phyloP scores from a whole-genome alignment of 768 basidiomycete genomes.

The Suillus lakei region DNA sequence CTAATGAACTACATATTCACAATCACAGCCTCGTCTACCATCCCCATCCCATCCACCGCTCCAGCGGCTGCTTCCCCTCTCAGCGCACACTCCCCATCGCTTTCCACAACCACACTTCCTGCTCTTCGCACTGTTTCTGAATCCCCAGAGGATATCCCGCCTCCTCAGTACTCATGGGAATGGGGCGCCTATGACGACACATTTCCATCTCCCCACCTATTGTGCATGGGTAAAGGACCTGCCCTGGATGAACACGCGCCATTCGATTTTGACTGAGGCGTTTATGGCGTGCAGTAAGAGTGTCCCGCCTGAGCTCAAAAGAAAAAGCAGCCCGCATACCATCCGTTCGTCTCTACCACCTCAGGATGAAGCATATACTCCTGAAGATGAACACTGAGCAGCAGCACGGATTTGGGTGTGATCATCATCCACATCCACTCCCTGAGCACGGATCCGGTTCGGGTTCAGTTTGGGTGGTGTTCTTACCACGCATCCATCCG shows the following conservation, averaged over 20 bases:
- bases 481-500: constrained; percentile 60
- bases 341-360: constrained; percentile 24
- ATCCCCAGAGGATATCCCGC: constrained; percentile 56
- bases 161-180: constrained; percentile 84
- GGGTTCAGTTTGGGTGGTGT: too few species aligned
- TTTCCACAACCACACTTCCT: constrained; percentile 37
- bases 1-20: constrained; percentile 7
- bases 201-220: constrained; percentile 39
- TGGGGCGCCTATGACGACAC: constrained; percentile 78
- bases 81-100: constrained; percentile 17
- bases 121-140: constrained; percentile 62
- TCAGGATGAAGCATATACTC: constrained; percentile 25
- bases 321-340: constrained; percentile 47
- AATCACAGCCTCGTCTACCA: not conserved
- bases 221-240: constrained; percentile 19
- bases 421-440: constrained; percentile 10
- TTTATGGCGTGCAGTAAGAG: constrained; percentile 54
- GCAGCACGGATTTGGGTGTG: constrained; percentile 23
- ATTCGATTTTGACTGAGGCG: constrained; percentile 22
- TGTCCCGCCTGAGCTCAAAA: constrained; percentile 57
- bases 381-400: constrained; percentile 34
- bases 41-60: constrained; percentile 2
- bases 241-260: constrained; percentile 11
- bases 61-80: constrained; percentile 24
- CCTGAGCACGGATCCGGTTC: constrained; percentile 41